These are phyloP conservation scores for Gossypium davidsonii DNA, from an alignment of 441 rosid species.

Conservation along the genomic window DNA sequence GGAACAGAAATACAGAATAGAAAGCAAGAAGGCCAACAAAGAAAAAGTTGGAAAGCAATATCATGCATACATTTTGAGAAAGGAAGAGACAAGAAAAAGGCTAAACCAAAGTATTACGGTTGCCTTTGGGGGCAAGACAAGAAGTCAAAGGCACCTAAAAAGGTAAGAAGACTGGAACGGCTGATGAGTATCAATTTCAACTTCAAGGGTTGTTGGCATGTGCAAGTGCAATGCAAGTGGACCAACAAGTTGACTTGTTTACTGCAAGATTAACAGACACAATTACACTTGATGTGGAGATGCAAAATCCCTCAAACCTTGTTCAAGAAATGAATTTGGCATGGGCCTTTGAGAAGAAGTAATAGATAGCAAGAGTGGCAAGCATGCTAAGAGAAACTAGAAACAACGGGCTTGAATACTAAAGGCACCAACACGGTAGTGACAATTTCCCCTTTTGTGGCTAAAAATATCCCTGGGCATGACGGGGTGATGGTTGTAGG, in stretches of 20 bases:
- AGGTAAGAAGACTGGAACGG: not conserved
- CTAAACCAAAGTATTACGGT: not conserved
- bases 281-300: not conserved
- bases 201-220: not conserved
- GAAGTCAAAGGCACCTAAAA: not conserved
- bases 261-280: not conserved
- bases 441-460: not conserved
- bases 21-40: not conserved
- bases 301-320: not conserved
- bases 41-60: not conserved
- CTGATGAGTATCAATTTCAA: not conserved
- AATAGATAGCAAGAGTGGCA: not conserved
- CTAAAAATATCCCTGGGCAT: not conserved
- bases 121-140: not conserved
- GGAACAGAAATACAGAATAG: not conserved
- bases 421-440: not conserved
- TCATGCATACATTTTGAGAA: not conserved
- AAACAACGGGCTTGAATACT: not conserved
- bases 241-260: not conserved
- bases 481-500: not conserved
- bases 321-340: not conserved
- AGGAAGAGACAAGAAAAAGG: constrained; percentile 4
- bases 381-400: not conserved
- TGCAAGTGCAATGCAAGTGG: not conserved
- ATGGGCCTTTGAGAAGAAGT: not conserved